Base-by-base conservation (phyloP, 805 yeast species). In the Teunomyces pallodes region DNA sequence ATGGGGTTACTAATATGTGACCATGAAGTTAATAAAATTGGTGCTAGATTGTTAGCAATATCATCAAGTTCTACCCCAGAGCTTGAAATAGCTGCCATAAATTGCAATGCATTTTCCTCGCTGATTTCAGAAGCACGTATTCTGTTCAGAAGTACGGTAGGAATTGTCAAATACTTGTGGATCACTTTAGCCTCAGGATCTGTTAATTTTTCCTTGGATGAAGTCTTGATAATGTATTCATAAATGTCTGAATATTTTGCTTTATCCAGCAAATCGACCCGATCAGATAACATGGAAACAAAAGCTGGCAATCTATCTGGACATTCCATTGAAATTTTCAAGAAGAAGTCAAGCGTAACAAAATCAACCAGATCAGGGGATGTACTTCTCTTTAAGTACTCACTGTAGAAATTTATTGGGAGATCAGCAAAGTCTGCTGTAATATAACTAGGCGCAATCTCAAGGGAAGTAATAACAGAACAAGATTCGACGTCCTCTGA, bases 301-400 rank as follows among this genome's bases (percentile, higher is more conserved):
- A 52, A 50, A 12, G 6, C 13, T 2, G 58, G 33, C 10, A 57
- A 51, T 9, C 44, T 29, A 5, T 42, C 13, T 16, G 58, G 57
- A 14, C 51, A 51, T 6, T 58, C 63, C 52, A 42, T 48, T 13
- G 52, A 46, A 4, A 73, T 44, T 35, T 70, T 73, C n/a, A 57
- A 42, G 48, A 57, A 73, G 26, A 62, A 53, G 33, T 67, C 69
- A 48, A 71, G 67, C 35, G 76, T 60, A 12, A 61, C 41, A n/a
- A 65, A 69, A 24, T 63, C 53, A 12, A 56, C 51, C 2, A 62
- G 46, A 1, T 46, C 44, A 10, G 67, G 60, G 14, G 63, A 57
- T 13, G 76, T 52, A 44, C 46, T 46, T 7, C 35, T 33, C 26
- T 38, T 26, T 12, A 53, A 30, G 26, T 29, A 30, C 24, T 46